Conservation (phyloP, 176 grass and related monocot species). For the Ampelocalamus luodianensis region DNA sequence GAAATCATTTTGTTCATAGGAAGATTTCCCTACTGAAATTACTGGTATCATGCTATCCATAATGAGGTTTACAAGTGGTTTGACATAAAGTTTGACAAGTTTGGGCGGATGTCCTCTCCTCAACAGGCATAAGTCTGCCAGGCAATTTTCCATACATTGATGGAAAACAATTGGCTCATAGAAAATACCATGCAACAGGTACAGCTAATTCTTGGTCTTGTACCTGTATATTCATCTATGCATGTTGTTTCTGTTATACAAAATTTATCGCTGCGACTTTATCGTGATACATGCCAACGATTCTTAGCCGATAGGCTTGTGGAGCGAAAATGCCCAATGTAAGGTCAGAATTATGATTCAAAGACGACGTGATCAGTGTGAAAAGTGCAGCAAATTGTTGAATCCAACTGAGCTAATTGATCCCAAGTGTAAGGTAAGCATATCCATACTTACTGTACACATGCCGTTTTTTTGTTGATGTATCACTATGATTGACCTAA, state of each 20-base stretch:
- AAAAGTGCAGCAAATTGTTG: slow-evolving; percentile 90
- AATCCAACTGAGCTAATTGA: slow-evolving; percentile 92
- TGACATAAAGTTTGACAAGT: slow-evolving; percentile 96
- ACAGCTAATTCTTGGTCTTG: slow-evolving; percentile 33
- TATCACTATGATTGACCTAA: slow-evolving; percentile 24
- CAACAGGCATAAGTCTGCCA: slow-evolving; percentile 93
- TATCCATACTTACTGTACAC: neutral
- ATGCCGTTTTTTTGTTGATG: neutral
- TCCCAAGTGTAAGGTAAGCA: slow-evolving; percentile 90
- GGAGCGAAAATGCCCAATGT: slow-evolving; percentile 81
- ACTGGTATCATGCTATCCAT: no score
- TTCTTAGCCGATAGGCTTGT: slow-evolving; percentile 97
- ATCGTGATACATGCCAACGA: slow-evolving; percentile 77
- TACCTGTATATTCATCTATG: neutral
- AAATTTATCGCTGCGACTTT: slow-evolving; percentile 57
- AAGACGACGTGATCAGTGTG: slow-evolving; percentile 91
- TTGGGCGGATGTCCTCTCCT: slow-evolving; percentile 79
- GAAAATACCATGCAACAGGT: slow-evolving; percentile 98
- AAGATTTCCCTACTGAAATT: no score
- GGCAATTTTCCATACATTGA: slow-evolving; percentile 84
- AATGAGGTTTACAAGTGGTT: slow-evolving; percentile 99
- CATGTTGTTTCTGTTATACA: slow-evolving; percentile 32
- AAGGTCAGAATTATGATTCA: slow-evolving; percentile 72
- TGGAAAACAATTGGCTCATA: slow-evolving; percentile 93
- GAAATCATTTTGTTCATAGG: no score